A percentile compares a stretch with the other conserved stretches of the same genome.
Conservation (phyloP, 2,329 filamentous ascomycete genomes). For the Penicillium sp. region DNA sequence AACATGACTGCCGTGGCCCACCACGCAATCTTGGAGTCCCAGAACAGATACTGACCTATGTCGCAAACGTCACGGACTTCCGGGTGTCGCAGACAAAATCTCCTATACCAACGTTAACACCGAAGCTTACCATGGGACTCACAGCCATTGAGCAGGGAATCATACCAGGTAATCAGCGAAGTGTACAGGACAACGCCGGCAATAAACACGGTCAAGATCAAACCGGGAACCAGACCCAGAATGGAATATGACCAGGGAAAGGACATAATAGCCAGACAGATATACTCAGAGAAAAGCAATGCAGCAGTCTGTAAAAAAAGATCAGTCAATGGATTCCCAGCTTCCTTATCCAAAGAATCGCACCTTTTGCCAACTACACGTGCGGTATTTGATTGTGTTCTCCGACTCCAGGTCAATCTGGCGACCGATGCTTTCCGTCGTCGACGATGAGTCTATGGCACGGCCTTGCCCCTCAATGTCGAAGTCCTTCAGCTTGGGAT, state of each 20-base stretch:
- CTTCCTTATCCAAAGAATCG: conserved; percentile 12
- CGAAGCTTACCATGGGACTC: neutral
- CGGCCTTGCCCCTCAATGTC: conserved; percentile 31
- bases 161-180: conserved; percentile 63
- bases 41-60: conserved; percentile 93
- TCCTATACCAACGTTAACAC: conserved; percentile 54
- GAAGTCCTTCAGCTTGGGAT: conserved; percentile 29
- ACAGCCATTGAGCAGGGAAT: conserved; percentile 2
- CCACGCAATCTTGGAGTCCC: conserved; percentile 72
- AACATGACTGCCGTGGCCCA: conserved; percentile 78
- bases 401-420: conserved; percentile 76
- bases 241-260: conserved; percentile 92
- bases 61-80: conserved; percentile 92
- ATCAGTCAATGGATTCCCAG: conserved; percentile 1
- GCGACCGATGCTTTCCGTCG: conserved; percentile 53
- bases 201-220: conserved; percentile 78
- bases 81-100: conserved; percentile 86
- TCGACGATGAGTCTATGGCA: conserved; percentile 35
- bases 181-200: conserved; percentile 82
- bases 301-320: conserved; percentile 66
- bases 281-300: conserved; percentile 91
- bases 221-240: conserved; percentile 78
- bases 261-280: conserved; percentile 89
- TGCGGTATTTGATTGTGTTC: conserved; percentile 84
- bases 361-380: conserved; percentile 89